A percentile compares a stretch with the other conserved stretches of the same genome.
Evolutionary conservation across 2,329 filamentous ascomycete genomes (phyloP).

Genomic region (Tolypocladium pustulatum): DNA sequence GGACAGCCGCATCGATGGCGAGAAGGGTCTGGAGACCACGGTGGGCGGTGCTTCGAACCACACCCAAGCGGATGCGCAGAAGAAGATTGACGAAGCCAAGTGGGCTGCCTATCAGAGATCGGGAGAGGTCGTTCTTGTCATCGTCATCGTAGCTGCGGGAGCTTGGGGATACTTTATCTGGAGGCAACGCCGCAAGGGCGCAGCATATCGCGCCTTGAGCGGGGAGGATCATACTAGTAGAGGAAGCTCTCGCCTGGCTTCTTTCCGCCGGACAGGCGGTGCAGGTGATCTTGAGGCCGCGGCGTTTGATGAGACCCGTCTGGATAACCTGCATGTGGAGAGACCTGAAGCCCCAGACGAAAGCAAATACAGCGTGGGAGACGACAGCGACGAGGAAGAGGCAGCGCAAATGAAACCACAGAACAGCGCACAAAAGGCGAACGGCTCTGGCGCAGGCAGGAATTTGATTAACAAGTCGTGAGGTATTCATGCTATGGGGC

Average conservation of each 20-base stretch:
- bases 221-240: slow-evolving; percentile 22
- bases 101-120: slow-evolving; percentile 85
- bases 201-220: slow-evolving; percentile 43
- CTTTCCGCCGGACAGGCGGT: slow-evolving; percentile 34
- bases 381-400: slow-evolving; percentile 41
- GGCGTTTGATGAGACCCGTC: slow-evolving; percentile 55
- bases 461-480: not conserved
- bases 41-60: slow-evolving; percentile 58
- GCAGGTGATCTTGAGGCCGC: slow-evolving; percentile 49
- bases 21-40: slow-evolving; percentile 67
- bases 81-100: slow-evolving; percentile 68
- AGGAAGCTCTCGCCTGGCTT: slow-evolving; percentile 29
- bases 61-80: slow-evolving; percentile 42
- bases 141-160: slow-evolving; percentile 64
- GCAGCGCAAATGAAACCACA: slow-evolving; percentile 10
- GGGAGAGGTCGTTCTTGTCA: slow-evolving; percentile 72
- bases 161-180: slow-evolving; percentile 68
- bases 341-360: slow-evolving; percentile 30
- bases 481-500: not conserved
- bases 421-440: not conserved
- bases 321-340: slow-evolving; percentile 48
- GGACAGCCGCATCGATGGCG: slow-evolving; percentile 75
- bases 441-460: not conserved
- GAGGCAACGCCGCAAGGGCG: slow-evolving; percentile 46
- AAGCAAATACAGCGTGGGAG: slow-evolving; percentile 46